Evolutionary conservation across 306 rosid species (phyloP).

Genomic region (Myrica gale): DNA sequence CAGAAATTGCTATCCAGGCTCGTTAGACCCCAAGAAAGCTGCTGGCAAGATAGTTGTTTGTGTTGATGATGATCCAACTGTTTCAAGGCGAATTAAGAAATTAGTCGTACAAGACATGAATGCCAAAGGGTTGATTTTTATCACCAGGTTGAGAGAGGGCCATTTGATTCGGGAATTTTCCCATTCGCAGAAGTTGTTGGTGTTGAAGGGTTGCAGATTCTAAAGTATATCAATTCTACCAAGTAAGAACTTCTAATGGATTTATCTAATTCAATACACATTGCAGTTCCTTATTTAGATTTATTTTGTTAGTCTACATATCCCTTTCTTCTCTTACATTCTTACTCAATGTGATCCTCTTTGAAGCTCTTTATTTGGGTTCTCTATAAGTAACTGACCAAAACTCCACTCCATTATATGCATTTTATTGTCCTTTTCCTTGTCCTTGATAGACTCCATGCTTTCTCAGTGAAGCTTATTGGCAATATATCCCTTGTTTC

Average conservation of each 20-base stretch:
- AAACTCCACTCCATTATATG: no score
- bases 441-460: no score
- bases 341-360: not conserved
- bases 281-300: not conserved
- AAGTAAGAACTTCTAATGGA: constrained; percentile 48
- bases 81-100: constrained; percentile 67
- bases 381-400: no score
- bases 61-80: constrained; percentile 41
- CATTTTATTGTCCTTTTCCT: no score
- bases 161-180: constrained; percentile 71
- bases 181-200: constrained; percentile 63
- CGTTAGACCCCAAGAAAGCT: constrained; percentile 62
- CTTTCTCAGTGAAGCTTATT: no score
- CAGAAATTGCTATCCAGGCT: constrained; percentile 90
- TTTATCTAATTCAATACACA: not conserved
- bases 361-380: not conserved
- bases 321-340: not conserved
- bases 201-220: constrained; percentile 66
- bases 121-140: constrained; percentile 71
- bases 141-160: constrained; percentile 46
- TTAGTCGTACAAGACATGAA: constrained; percentile 74
- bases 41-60: constrained; percentile 79
- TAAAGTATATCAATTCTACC: constrained; percentile 68
- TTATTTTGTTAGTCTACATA: not conserved
- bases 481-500: no score